Evolutionary conservation across 176 grass and related monocot genomes (phyloP).

Genomic region (Aegilops bicornis): DNA sequence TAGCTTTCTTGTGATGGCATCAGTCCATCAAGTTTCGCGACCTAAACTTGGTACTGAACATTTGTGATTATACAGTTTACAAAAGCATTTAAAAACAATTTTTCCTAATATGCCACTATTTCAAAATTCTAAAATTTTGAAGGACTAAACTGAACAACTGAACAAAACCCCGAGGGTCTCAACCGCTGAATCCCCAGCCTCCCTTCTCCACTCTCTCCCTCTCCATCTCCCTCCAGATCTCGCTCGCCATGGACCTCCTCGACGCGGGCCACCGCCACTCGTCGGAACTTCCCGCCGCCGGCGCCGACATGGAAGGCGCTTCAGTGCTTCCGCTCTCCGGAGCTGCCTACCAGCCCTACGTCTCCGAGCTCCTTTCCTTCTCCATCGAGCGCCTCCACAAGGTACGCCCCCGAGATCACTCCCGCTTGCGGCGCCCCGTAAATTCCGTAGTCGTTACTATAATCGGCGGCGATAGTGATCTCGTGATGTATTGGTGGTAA

Average conservation of each 20-base stretch:
- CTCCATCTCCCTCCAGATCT: conserved; percentile 67
- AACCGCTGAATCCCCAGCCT: conserved; percentile 15
- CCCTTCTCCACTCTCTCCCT: conserved; percentile 41
- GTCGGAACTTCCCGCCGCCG: conserved; percentile 18
- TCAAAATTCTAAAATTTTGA: not conserved
- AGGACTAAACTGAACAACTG: not conserved
- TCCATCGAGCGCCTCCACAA: conserved; percentile 98
- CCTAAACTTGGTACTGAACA: no score
- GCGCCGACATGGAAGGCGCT: conserved; percentile 12
- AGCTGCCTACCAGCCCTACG: conserved; percentile 73
- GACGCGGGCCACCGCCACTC: conserved; percentile 38
- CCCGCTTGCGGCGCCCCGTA: not conserved
- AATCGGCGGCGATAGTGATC: not conserved
- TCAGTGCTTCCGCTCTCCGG: conserved; percentile 54
- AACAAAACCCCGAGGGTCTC: conserved; percentile 20
- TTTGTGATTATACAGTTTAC: no score
- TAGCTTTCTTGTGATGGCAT: no score
- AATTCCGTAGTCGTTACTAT: not conserved
- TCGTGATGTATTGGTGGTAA: not conserved
- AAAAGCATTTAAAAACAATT: no score
- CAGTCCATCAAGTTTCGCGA: no score
- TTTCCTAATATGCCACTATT: not conserved
- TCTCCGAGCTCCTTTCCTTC: conserved; percentile 99
- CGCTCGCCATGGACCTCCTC: conserved; percentile 51
- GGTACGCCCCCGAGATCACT: conserved; percentile 28